Conservation (phyloP, 2,329 filamentous ascomycete species). For the Aspergillus novofumigatus region DNA sequence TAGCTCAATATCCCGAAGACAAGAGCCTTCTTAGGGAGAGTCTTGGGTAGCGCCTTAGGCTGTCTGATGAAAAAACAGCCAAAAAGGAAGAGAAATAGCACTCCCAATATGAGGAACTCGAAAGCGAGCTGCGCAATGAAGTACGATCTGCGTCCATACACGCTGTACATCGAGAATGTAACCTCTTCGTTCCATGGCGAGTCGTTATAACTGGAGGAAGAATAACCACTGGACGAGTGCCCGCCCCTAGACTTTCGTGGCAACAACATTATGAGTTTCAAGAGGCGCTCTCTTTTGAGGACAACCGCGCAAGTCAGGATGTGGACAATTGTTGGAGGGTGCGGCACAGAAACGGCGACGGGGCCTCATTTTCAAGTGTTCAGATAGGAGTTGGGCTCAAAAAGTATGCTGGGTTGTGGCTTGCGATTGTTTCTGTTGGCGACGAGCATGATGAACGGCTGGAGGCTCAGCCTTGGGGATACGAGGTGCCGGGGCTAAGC, state of each 20-base stretch:
- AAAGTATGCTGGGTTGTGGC: neutral
- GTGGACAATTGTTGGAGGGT: neutral
- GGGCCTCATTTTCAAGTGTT: neutral
- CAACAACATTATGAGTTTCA: neutral
- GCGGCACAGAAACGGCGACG: neutral
- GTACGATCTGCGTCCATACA: neutral
- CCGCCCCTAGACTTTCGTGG: neutral
- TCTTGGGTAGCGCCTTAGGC: slow-evolving; percentile 1
- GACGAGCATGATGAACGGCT: neutral
- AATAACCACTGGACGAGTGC: neutral
- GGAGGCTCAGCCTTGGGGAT: neutral
- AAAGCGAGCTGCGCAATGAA: slow-evolving; percentile 13
- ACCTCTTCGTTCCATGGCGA: neutral
- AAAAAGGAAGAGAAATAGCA: slow-evolving; percentile 15
- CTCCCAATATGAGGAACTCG: slow-evolving; percentile 13
- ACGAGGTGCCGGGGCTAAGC: neutral
- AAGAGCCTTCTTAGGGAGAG: slow-evolving; percentile 11
- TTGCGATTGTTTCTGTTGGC: neutral
- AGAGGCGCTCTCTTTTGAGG: neutral
- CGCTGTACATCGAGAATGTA: neutral
- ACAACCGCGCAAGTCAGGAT: neutral
- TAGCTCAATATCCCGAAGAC: slow-evolving; percentile 10
- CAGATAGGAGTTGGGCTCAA: neutral
- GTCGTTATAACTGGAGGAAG: neutral
- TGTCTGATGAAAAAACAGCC: slow-evolving; percentile 16